Percentiles rank a stretch among this genome's conserved stretches.
These are phyloP conservation scores for Calocybe gambosa DNA, from an alignment of 1,284 basidiomycete genomes.

Conservation along the genomic window DNA sequence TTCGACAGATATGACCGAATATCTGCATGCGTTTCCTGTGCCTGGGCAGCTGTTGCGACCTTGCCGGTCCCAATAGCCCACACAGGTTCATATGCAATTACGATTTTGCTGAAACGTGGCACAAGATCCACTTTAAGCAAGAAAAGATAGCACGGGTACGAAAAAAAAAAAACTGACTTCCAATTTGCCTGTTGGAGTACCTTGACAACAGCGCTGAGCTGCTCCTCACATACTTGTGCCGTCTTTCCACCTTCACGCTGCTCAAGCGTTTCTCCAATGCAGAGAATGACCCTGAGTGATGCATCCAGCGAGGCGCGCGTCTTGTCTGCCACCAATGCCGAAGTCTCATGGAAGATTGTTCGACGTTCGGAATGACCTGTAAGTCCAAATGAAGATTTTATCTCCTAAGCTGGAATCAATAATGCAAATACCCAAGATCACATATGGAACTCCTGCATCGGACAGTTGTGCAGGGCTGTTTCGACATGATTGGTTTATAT, in stretches of 20 bases:
- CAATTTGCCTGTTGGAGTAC: conserved; percentile 68
- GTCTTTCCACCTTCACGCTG: conserved; percentile 85
- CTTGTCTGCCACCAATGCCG: conserved; percentile 82
- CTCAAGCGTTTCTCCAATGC: conserved; percentile 91
- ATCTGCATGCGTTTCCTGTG: conserved; percentile 87
- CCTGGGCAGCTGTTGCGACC: conserved; percentile 88
- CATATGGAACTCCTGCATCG: conserved; percentile 86
- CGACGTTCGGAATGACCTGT: conserved; percentile 93
- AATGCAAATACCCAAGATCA: conserved; percentile 71
- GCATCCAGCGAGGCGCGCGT: conserved; percentile 75
- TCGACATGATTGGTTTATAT: not conserved
- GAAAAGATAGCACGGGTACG: not conserved
- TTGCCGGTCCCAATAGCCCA: conserved; percentile 99
- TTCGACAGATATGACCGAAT: conserved; percentile 75
- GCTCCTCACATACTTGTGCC: conserved; percentile 73
- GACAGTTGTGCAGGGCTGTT: conserved; percentile 73
- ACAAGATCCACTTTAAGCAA: not conserved
- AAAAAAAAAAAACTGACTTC: conserved; percentile 48
- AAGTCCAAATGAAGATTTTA: not conserved
- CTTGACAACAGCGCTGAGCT: conserved; percentile 76
- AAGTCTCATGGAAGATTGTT: conserved; percentile 86
- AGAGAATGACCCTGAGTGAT: conserved; percentile 86
- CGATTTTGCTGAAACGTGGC: conserved; percentile 61
- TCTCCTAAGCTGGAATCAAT: not conserved
- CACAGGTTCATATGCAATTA: conserved; percentile 94